phyloP scores from a whole-genome alignment of 306 rosid genomes.

The Astragalus membranaceus region DNA sequence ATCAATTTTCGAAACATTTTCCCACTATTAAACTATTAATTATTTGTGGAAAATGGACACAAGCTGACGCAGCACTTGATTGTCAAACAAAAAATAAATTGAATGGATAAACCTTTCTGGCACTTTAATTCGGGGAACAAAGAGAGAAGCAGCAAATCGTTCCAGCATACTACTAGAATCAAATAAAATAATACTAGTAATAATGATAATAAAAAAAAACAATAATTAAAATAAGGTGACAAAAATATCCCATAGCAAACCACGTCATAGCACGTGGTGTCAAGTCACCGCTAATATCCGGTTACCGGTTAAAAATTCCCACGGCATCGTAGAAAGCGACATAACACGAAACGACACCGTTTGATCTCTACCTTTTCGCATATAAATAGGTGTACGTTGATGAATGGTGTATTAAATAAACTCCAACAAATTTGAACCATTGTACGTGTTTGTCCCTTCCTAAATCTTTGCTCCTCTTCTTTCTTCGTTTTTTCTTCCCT shows the following conservation, averaged over 20 bases:
- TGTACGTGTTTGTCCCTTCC: constrained; percentile 24
- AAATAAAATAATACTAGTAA: neutral
- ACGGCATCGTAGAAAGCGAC: neutral
- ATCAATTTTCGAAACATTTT: neutral
- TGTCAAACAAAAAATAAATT: neutral
- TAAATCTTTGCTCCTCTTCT: neutral
- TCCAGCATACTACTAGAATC: neutral
- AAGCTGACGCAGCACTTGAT: neutral
- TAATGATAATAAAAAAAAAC: neutral
- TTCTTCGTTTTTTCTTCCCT: neutral
- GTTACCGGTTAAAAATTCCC: constrained; percentile 17
- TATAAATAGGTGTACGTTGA: constrained; percentile 47
- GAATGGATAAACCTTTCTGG: constrained; percentile 39
- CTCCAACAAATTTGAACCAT: neutral
- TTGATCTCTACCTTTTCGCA: neutral
- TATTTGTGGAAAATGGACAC: neutral
- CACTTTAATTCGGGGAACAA: too few relatives aligned
- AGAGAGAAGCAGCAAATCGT: constrained; percentile 16
- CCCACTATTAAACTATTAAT: neutral
- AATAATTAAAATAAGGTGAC: neutral
- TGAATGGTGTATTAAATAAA: constrained; percentile 10
- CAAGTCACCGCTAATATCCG: neutral
- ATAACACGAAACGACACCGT: constrained; percentile 39
- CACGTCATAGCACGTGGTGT: constrained; percentile 34
- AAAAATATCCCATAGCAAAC: constrained; percentile 25